phyloP scores from a whole-genome alignment of 108 stramenopile species.

The Pseudonitzschia pungens region DNA sequence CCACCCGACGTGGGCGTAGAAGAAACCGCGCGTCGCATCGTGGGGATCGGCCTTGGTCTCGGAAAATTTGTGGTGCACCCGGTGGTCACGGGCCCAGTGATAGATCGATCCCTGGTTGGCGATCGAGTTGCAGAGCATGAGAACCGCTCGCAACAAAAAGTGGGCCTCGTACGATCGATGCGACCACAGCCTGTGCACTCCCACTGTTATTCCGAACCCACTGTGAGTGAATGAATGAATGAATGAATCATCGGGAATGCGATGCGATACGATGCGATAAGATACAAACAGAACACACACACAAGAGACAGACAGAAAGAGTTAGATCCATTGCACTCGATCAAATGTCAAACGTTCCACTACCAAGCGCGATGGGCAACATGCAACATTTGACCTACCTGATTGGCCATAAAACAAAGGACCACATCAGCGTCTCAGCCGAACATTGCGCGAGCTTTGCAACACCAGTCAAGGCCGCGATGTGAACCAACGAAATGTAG shows the following conservation, averaged over 20 bases:
- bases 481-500: conserved; percentile 92
- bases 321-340: too few relatives aligned
- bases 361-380: too few relatives aligned
- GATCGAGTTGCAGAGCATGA: conserved; percentile 98
- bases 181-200: conserved; percentile 97
- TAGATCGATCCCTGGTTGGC: conserved; percentile 98
- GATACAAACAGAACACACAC: too few relatives aligned
- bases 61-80: conserved; percentile 99
- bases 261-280: too few relatives aligned
- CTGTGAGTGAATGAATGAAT: too few relatives aligned
- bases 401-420: conserved; percentile 96
- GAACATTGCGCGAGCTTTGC: conserved; percentile 58
- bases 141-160: conserved; percentile 75
- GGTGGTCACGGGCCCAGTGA: conserved; percentile 97
- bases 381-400: conserved; percentile 52
- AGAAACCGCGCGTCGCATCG: conserved; percentile 99
- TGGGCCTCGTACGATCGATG: conserved; percentile 95
- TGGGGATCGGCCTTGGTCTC: conserved; percentile 99
- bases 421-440: conserved; percentile 87
- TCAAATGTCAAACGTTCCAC: too few relatives aligned
- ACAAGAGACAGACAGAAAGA: too few relatives aligned
- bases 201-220: conserved; percentile 98
- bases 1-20: conserved; percentile 99
- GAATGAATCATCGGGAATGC: too few relatives aligned
- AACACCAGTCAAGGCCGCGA: conserved; percentile 81